phyloP scores from a whole-genome alignment of 1,284 basidiomycete genomes.

The Apiotrichum porosum region DNA sequence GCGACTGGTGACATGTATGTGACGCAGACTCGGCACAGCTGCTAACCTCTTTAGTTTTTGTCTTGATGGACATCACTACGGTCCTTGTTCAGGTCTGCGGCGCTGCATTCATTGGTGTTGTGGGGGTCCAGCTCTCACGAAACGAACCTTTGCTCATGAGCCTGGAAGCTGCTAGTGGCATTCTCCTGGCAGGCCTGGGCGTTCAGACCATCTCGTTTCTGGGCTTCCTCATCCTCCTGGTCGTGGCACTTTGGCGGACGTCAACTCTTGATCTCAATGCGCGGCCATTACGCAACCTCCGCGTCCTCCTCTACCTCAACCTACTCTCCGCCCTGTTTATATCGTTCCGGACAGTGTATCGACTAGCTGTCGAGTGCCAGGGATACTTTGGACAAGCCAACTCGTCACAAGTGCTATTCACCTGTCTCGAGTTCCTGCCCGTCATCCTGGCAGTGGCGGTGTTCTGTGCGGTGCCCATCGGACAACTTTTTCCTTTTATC shows the following conservation, averaged over 20 bases:
- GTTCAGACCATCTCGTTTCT: constrained; percentile 31
- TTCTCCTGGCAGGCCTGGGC: constrained; percentile 48
- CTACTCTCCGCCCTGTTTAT: constrained; percentile 18
- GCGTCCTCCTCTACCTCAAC: constrained; percentile 4
- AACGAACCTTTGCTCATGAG: constrained; percentile 30
- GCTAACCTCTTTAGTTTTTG: constrained; percentile 33
- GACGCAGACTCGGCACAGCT: no score
- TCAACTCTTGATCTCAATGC: neutral
- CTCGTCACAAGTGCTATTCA: constrained; percentile 44
- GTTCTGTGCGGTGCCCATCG: constrained; percentile 29
- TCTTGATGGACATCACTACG: constrained; percentile 40
- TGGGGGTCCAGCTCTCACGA: constrained; percentile 33
- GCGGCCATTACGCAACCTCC: neutral
- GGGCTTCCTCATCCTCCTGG: constrained; percentile 3
- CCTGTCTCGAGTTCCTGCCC: constrained; percentile 45
- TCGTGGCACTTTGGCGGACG: constrained; percentile 3
- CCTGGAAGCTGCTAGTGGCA: constrained; percentile 46
- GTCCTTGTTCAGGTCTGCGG: constrained; percentile 47
- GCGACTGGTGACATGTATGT: no score
- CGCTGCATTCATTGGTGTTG: constrained; percentile 49
- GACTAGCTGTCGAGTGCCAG: constrained; percentile 49
- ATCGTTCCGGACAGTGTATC: constrained; percentile 46
- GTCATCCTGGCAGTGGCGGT: constrained; percentile 44
- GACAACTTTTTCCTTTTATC: constrained; percentile 9
- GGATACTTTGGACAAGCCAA: constrained; percentile 44